Conservation (phyloP, 2,329 filamentous ascomycete genomes). For the Clonostachys rosea region DNA sequence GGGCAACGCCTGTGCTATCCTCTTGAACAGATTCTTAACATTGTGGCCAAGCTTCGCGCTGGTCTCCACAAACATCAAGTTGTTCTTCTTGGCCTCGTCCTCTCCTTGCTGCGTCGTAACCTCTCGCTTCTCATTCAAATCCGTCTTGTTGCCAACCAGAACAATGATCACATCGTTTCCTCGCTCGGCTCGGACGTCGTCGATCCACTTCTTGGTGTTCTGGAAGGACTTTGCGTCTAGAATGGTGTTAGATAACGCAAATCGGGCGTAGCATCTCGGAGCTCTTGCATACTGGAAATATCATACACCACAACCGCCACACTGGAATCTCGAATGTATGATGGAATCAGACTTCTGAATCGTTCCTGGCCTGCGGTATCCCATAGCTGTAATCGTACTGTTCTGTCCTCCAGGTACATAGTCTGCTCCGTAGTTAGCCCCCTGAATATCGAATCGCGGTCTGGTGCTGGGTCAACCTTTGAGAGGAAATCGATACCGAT, state of each 20-base stretch:
- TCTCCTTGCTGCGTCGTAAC: constrained; percentile 95
- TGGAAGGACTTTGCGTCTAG: constrained; percentile 91
- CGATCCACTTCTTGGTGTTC: constrained; percentile 99
- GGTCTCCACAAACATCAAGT: constrained; percentile 98
- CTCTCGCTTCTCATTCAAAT: constrained; percentile 96
- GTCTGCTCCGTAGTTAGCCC: constrained; percentile 44
- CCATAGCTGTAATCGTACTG: constrained; percentile 95
- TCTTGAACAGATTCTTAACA: constrained; percentile 94
- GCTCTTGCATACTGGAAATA: constrained; percentile 67
- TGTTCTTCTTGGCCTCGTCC: constrained; percentile 97
- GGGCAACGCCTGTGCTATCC: constrained; percentile 95
- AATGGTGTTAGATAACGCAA: not conserved
- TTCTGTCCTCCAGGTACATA: constrained; percentile 99
- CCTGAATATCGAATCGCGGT: not conserved
- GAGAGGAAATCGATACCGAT: constrained; percentile 99
- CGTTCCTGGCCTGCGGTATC: constrained; percentile 97
- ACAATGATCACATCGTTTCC: constrained; percentile 99
- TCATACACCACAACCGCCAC: constrained; percentile 99
- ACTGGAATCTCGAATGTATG: constrained; percentile 96
- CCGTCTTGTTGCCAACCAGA: constrained; percentile 97
- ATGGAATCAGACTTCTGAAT: constrained; percentile 94
- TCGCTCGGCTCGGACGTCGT: constrained; percentile 92
- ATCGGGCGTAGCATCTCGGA: not conserved
- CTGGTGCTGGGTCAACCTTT: constrained; percentile 57
- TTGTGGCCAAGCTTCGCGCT: constrained; percentile 97